Evolutionary conservation across 1,284 basidiomycete species (phyloP).

Genomic region (Termitomyces sp.): DNA sequence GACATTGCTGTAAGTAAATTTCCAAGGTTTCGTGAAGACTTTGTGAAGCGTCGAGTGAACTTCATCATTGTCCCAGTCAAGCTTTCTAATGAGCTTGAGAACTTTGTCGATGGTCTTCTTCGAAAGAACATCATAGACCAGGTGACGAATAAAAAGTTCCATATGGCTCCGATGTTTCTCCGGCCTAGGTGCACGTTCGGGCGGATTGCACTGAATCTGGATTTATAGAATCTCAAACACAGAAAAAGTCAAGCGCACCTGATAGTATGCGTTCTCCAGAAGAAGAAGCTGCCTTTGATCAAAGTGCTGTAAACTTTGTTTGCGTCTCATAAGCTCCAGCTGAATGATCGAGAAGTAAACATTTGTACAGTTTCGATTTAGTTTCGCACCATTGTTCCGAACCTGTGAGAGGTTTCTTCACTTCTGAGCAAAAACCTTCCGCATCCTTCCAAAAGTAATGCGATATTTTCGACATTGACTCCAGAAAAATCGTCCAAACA

Average conservation of each 20-base stretch:
- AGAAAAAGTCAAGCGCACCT: conserved; percentile 43
- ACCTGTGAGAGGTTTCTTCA: conserved; percentile 84
- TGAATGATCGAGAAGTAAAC: conserved; percentile 28
- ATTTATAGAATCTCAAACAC: neutral
- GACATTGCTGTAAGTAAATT: conserved; percentile 89
- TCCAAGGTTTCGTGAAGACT: conserved; percentile 95
- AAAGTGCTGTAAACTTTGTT: conserved; percentile 88
- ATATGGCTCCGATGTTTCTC: conserved; percentile 85
- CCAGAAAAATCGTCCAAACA: conserved; percentile 94
- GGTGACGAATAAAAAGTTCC: conserved; percentile 89
- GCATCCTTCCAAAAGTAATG: conserved; percentile 89
- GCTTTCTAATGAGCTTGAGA: conserved; percentile 84
- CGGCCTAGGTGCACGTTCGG: conserved; percentile 82
- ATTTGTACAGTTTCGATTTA: conserved; percentile 18
- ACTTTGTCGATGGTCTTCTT: conserved; percentile 94
- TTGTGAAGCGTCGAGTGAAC: conserved; percentile 58
- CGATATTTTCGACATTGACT: conserved; percentile 90
- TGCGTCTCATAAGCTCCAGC: conserved; percentile 92
- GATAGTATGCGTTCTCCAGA: conserved; percentile 98
- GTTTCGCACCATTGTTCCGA: conserved; percentile 65
- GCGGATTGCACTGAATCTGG: conserved; percentile 82
- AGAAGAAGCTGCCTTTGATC: conserved; percentile 87
- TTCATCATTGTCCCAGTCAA: conserved; percentile 86
- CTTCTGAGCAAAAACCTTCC: conserved; percentile 88
- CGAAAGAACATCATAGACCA: conserved; percentile 86